Conservation (phyloP, 1,139 yeast genomes). For the Pichia sorboxylosa region DNA sequence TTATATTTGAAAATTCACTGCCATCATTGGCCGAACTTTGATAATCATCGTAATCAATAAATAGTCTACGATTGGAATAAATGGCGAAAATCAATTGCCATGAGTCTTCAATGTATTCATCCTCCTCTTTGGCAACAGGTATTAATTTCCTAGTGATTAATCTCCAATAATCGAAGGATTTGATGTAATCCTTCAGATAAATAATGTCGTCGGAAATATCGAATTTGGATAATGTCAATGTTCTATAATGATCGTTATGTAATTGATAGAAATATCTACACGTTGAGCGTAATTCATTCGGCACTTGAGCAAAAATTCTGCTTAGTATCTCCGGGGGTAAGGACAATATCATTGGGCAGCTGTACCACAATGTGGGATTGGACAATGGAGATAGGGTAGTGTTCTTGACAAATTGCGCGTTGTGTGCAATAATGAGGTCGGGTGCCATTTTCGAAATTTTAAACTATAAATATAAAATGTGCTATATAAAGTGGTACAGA, state of each 20-base stretch:
- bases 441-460: too few relatives aligned
- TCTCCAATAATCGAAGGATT: slow-evolving; percentile 39
- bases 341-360: too few relatives aligned
- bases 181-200: slow-evolving; percentile 29
- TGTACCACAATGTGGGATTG: too few relatives aligned
- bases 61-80: slow-evolving; percentile 38
- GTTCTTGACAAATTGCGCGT: too few relatives aligned
- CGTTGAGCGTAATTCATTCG: slow-evolving; percentile 26
- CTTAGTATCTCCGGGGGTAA: slow-evolving; percentile 45
- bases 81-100: slow-evolving; percentile 45
- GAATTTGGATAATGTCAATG: slow-evolving; percentile 31
- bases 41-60: slow-evolving; percentile 42
- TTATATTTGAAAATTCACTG: slow-evolving; percentile 1
- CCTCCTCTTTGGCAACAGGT: slow-evolving; percentile 16
- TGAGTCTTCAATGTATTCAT: slow-evolving; percentile 33
- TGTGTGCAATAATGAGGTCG: too few relatives aligned
- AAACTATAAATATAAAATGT: too few relatives aligned
- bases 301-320: slow-evolving; percentile 30
- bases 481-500: too few relatives aligned
- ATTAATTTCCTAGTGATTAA: slow-evolving; percentile 27
- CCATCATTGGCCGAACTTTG: slow-evolving; percentile 28
- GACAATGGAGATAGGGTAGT: too few relatives aligned
- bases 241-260: slow-evolving; percentile 39
- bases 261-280: slow-evolving; percentile 34
- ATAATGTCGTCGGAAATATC: slow-evolving; percentile 28